Evolutionary conservation across 495 filamentous ascomycete genomes (phyloP).

Genomic region (Neurospora sp.): DNA sequence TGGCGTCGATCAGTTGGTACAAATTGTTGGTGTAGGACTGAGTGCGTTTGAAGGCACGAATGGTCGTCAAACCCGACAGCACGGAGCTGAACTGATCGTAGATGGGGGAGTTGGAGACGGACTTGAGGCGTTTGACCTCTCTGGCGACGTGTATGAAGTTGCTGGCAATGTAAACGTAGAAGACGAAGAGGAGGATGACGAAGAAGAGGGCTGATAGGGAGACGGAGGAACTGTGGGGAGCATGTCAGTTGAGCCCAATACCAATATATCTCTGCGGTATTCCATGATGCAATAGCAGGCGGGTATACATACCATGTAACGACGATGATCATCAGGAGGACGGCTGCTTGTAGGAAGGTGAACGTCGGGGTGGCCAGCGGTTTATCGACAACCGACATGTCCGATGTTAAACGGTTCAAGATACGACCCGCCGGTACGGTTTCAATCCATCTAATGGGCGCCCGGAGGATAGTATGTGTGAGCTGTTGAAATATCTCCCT

Average conservation of each 20-base stretch:
- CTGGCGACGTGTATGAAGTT: constrained; percentile 50
- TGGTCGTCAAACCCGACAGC: constrained; percentile 51
- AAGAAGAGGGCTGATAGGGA: constrained; percentile 18
- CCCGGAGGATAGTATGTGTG: constrained; percentile 31
- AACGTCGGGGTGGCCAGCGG: constrained; percentile 14
- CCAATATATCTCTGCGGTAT: not conserved
- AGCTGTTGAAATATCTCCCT: constrained; percentile 29
- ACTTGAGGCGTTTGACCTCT: constrained; percentile 55
- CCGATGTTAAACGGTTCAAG: constrained; percentile 40
- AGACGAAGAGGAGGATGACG: constrained; percentile 11
- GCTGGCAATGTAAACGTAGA: constrained; percentile 22
- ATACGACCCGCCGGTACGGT: constrained; percentile 39
- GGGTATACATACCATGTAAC: constrained; percentile 10
- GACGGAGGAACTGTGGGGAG: not conserved
- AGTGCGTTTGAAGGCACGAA: constrained; percentile 49
- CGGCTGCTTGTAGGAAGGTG: constrained; percentile 3
- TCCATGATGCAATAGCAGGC: not conserved
- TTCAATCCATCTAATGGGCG: constrained; percentile 41
- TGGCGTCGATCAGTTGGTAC: constrained; percentile 45
- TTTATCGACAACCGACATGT: constrained; percentile 32
- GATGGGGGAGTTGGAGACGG: constrained; percentile 49
- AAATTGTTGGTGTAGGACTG: constrained; percentile 45
- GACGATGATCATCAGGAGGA: constrained; percentile 16
- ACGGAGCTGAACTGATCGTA: constrained; percentile 52
- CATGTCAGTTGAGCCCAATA: not conserved